Conservation (phyloP, 2,329 filamentous ascomycete species). For the Colletotrichum musae region DNA sequence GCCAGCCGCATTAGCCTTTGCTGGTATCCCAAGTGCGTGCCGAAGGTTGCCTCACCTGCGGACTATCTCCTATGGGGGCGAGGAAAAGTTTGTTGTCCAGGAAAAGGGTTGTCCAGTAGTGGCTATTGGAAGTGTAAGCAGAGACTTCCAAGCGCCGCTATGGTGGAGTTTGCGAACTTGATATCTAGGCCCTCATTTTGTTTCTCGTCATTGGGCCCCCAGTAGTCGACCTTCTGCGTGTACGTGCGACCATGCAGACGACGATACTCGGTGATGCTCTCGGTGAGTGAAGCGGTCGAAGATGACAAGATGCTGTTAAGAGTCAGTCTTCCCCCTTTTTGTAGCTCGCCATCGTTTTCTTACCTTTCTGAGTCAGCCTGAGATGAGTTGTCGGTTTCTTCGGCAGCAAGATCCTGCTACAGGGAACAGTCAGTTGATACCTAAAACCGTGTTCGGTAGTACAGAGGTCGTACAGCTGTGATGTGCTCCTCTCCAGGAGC, state of each 20-base stretch:
- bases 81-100: slow-evolving; percentile 48
- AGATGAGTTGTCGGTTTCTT: not conserved
- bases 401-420: not conserved
- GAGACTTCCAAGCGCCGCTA: not conserved
- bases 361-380: not conserved
- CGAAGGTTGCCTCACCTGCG: slow-evolving; percentile 30
- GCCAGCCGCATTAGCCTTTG: not conserved
- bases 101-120: slow-evolving; percentile 46
- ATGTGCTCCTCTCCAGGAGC: not conserved
- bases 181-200: slow-evolving; percentile 48
- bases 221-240: slow-evolving; percentile 43
- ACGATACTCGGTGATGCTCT: not conserved
- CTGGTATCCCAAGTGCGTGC: not conserved
- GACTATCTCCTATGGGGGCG: slow-evolving; percentile 51
- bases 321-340: not conserved
- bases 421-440: not conserved
- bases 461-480: not conserved
- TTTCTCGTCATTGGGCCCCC: slow-evolving; percentile 48
- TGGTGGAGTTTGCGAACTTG: not conserved
- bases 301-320: not conserved
- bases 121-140: slow-evolving; percentile 14
- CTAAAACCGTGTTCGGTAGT: not conserved
- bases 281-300: not conserved
- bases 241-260: not conserved
- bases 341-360: not conserved